Evolutionary conservation across 306 rosid genomes (phyloP), one percentile per base, ranked within the genome.

Genomic region (Alnus glutinosa): DNA sequence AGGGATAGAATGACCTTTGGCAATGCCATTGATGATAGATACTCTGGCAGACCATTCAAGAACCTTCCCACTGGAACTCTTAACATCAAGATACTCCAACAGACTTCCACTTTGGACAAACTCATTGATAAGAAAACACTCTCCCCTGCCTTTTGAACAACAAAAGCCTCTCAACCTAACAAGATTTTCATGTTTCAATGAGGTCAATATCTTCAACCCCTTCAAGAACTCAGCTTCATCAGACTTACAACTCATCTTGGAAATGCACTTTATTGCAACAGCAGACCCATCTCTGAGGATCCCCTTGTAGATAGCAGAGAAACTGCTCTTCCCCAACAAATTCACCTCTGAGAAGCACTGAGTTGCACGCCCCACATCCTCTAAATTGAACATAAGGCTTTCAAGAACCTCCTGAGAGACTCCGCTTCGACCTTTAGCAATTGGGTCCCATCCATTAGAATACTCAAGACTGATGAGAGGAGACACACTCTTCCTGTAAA

Each of bases 151-250:
- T 77, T 87, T 92, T 0, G 94, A 92, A 78, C 97, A 87, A 79
- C 98, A 94, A 77, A 94, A 94, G 75, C 98, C 98, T 90, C 98
- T 87, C 69, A 94, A 80, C 48, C 91, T 81, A 71, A 90, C 92
- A 3, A 94, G 80, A 86, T 90, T 94, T 77, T 86, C 97, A 46
- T 94, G 97, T 82, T 84, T 91, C 75, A 92, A 69, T 2, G 91
- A 86, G 58, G 85, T 83, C 84, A 94, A 69, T 32, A 84, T 78
- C 91, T 92, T 92, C 90, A 94, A 79, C 12, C 97, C 98, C 75
- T 88, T 92, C 83, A 91, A 78, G 85, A 94, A 94, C 16, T 89
- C 97, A 37, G 80, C 78, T 81, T 92, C 94, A 76, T 94, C 92
- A 54, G 97, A 87, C 61, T 90, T 92, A 81, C 98, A 94, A 85